A percentile compares a stretch with the other conserved stretches of the same genome.
phyloP scores from a whole-genome alignment of 2,329 filamentous ascomycete genomes.

The Metarhizium rileyi region DNA sequence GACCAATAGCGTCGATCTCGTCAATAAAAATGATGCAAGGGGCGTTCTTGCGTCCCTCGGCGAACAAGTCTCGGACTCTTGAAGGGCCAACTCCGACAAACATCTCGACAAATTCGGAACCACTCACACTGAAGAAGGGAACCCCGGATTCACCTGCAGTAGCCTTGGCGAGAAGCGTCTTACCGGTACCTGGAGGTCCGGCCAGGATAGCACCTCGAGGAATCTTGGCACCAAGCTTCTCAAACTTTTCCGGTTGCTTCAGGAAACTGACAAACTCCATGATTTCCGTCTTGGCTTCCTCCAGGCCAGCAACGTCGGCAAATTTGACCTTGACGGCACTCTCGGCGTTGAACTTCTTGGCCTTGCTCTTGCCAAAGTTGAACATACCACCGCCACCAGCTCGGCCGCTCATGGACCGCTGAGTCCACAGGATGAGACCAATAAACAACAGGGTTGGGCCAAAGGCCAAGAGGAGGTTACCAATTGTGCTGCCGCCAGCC shows the following conservation, averaged over 20 bases:
- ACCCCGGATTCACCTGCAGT: slow-evolving; percentile 95
- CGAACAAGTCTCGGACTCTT: slow-evolving; percentile 87
- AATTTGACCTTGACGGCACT: slow-evolving; percentile 96
- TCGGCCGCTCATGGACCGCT: slow-evolving; percentile 61
- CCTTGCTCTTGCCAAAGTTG: slow-evolving; percentile 89
- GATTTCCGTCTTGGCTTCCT: slow-evolving; percentile 95
- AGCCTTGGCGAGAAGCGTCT: slow-evolving; percentile 92
- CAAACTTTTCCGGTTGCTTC: slow-evolving; percentile 85
- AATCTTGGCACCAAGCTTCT: slow-evolving; percentile 93
- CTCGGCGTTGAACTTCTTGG: slow-evolving; percentile 97
- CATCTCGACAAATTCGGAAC: slow-evolving; percentile 99
- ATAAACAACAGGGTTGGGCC: slow-evolving; percentile 82
- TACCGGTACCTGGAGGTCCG: slow-evolving; percentile 96
- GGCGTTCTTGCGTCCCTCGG: slow-evolving; percentile 87
- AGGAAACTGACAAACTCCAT: slow-evolving; percentile 99
- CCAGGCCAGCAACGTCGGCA: slow-evolving; percentile 91
- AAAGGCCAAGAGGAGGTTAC: slow-evolving; percentile 66
- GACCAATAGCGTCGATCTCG: slow-evolving; percentile 96
- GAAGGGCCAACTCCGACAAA: slow-evolving; percentile 98
- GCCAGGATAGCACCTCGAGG: slow-evolving; percentile 93
- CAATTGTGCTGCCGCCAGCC: slow-evolving; percentile 63
- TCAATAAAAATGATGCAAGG: slow-evolving; percentile 99
- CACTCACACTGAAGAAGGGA: slow-evolving; percentile 96
- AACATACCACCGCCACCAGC: slow-evolving; percentile 71
- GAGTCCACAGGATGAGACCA: slow-evolving; percentile 70